Base-by-base conservation (phyloP, 2,329 filamentous ascomycete genomes). In the Sphaerostilbella broomeana region DNA sequence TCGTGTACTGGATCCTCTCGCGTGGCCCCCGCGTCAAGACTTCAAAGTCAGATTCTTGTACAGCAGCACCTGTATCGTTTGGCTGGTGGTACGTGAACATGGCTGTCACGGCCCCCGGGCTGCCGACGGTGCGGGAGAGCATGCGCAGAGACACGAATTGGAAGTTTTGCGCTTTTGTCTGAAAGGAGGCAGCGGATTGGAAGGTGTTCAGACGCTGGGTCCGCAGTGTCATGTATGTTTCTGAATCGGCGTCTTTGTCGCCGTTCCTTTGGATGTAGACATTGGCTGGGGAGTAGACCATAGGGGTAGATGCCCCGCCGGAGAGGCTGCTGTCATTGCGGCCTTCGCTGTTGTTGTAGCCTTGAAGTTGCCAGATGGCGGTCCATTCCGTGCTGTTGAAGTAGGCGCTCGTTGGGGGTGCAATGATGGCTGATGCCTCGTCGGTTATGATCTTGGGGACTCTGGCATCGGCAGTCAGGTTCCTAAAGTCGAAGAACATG, bases 11-110 rank as follows among this genome's bases (percentile, higher is more conserved):
- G 25, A 75, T 57, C 25, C 56, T 57, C 40, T 66, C 49, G 17
- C 51, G 56, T 2, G 66, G 63, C 41, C 70, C 69, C 18, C 56
- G 52, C 2, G 72, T 75, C 34, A 73, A 60, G 34, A 75, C 61
- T 56, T 77, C 72, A 18, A 76, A 58, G 48, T 76, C 72, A 4
- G 70, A 63, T 51, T 75, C 72, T 44, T 74, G 69, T 11, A 73
- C 30, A 10, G 12, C 60, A 13, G 58, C 41, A 4, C 57, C 53
- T 4, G 13, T 2, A 65, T 56, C 5, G 60, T 52, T 52, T 13
- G 50, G 45, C 41, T 64, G 57, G 16, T 61, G 59, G 54, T 74
- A 76, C 4, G 70, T 73, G 56, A 76, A 76, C 50, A 75, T 60
- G 46, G 70, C 71, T 4, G 70, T 69, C 35, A 71, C 64, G 26